These are phyloP conservation scores for Artemisia tridentata DNA, from an alignment of 129 eudicot species.

Conservation along the genomic window DNA sequence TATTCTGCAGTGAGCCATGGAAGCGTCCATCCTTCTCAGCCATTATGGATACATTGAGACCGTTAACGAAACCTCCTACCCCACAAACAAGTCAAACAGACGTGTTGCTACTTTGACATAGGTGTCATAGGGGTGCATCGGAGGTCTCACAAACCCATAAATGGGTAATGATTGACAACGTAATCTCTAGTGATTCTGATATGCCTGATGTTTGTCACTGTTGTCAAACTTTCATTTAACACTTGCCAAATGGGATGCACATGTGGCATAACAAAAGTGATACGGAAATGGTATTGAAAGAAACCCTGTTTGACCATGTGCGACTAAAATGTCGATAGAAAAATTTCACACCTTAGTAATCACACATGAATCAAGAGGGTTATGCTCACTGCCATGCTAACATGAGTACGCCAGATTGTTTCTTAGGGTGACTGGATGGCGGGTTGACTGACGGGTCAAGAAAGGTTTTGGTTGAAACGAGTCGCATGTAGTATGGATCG, in stretches of 20 bases:
- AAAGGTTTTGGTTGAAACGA: neutral
- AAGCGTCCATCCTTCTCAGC: conserved; percentile 68
- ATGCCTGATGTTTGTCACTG: neutral
- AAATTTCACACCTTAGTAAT: neutral
- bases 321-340: neutral
- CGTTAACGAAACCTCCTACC: conserved; percentile 37
- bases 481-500: neutral
- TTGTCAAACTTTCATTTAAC: neutral
- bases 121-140: neutral
- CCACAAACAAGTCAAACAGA: conserved; percentile 44
- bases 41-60: conserved; percentile 60
- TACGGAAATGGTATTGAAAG: neutral
- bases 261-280: neutral
- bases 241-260: neutral
- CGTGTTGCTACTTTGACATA: conserved; percentile 20
- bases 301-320: neutral
- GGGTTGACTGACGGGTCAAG: neutral
- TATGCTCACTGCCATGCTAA: no score
- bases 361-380: no score
- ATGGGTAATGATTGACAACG: conserved; percentile 16
- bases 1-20: conserved; percentile 64
- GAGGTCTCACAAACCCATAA: neutral
- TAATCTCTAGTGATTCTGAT: conserved; percentile 2
- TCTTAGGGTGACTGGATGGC: no score
- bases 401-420: no score